A percentile compares a stretch with the other conserved stretches of the same genome.
phyloP scores from a whole-genome alignment of 768 basidiomycete species.

The Hygrophoropsis aurantiaca region DNA sequence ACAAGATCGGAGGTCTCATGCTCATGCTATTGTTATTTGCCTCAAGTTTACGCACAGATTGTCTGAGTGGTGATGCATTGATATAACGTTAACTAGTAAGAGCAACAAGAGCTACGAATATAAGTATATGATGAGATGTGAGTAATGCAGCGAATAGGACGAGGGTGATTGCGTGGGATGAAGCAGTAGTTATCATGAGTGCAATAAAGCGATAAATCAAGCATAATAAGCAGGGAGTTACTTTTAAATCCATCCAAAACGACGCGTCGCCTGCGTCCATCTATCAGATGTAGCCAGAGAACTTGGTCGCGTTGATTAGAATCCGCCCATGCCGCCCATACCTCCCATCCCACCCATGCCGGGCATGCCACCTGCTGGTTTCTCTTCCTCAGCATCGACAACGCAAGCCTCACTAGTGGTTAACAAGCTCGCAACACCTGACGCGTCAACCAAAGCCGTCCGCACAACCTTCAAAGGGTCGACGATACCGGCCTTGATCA shows the following conservation, averaged over 20 bases:
- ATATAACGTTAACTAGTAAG: neutral
- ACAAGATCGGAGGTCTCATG: too few species aligned
- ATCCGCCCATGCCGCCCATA: conserved; percentile 59
- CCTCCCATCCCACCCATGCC: conserved; percentile 58
- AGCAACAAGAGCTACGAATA: conserved; percentile 8
- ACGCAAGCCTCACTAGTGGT: conserved; percentile 93
- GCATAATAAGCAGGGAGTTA: conserved; percentile 10
- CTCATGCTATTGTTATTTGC: too few species aligned
- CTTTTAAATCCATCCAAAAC: conserved; percentile 6
- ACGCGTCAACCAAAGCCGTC: conserved; percentile 89
- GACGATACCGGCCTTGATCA: conserved; percentile 92
- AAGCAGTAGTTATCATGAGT: conserved; percentile 10
- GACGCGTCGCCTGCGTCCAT: neutral
- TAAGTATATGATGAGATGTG: conserved; percentile 11
- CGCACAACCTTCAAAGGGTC: conserved; percentile 96
- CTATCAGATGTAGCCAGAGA: neutral
- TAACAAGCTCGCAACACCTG: conserved; percentile 89
- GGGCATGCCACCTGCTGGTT: conserved; percentile 44
- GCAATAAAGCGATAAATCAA: conserved; percentile 8
- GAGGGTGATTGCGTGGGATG: conserved; percentile 5
- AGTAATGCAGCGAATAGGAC: conserved; percentile 6
- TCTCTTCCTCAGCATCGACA: conserved; percentile 86
- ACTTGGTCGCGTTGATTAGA: conserved; percentile 25
- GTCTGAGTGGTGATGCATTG: conserved; percentile 26
- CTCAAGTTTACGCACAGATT: neutral